These are phyloP conservation scores for Thyridium curvatum DNA, from an alignment of 2,329 filamentous ascomycete genomes.

Conservation along the genomic window DNA sequence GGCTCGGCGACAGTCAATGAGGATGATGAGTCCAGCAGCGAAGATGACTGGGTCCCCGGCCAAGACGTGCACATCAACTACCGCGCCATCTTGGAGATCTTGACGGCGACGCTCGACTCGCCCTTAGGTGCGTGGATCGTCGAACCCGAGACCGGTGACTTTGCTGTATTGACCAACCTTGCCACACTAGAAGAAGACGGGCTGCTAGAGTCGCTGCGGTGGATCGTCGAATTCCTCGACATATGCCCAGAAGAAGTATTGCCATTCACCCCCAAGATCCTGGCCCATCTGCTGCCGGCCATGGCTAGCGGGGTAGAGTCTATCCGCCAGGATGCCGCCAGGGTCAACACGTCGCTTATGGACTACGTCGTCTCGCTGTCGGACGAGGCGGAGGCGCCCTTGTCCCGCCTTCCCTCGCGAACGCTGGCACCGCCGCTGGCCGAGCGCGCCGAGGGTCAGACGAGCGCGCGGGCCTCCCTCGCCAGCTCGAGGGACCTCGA, in stretches of 20 bases:
- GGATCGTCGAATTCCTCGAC: constrained; percentile 95
- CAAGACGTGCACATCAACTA: constrained; percentile 96
- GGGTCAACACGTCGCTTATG: constrained; percentile 87
- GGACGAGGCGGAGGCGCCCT: constrained; percentile 48
- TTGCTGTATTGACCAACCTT: constrained; percentile 6
- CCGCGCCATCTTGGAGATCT: constrained; percentile 82
- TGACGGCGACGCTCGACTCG: constrained; percentile 83
- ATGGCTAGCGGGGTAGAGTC: constrained; percentile 89
- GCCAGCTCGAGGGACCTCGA: constrained; percentile 50
- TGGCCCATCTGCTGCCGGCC: constrained; percentile 87
- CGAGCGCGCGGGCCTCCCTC: constrained; percentile 44
- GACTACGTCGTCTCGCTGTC: constrained; percentile 90
- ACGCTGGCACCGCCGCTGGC: constrained; percentile 32
- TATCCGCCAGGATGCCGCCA: constrained; percentile 79
- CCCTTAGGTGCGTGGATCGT: constrained; percentile 53
- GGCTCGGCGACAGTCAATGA: constrained; percentile 39
- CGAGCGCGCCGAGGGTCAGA: constrained; percentile 11
- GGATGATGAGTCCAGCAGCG: constrained; percentile 56
- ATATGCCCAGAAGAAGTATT: constrained; percentile 97
- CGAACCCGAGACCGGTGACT: not conserved
- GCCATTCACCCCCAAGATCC: constrained; percentile 84
- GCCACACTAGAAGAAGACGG: constrained; percentile 71
- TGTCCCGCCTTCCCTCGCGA: too few relatives aligned
- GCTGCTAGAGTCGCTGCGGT: constrained; percentile 81
- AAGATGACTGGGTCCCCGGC: constrained; percentile 94